Evolutionary conservation across 1,284 basidiomycete genomes (phyloP).

Genomic region (Leccinum fallax): DNA sequence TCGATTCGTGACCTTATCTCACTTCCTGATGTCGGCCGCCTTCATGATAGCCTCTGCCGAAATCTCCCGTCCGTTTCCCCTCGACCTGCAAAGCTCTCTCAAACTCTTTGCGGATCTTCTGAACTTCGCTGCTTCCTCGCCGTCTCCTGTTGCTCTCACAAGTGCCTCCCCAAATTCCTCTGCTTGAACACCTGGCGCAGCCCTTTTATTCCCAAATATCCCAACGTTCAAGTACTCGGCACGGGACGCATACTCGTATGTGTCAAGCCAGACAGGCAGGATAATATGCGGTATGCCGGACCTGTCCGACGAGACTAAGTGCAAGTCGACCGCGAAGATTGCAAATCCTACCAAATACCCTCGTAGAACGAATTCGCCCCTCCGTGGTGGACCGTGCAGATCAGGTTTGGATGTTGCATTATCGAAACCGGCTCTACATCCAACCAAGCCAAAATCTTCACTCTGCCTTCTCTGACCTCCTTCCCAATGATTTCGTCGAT

Average conservation of each 20-base stretch:
- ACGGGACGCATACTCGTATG: conserved; percentile 13
- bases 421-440: conserved; percentile 14
- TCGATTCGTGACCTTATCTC: background rate
- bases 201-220: conserved; percentile 9
- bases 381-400: conserved; percentile 20
- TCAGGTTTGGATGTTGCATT: conserved; percentile 15
- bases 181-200: conserved; percentile 10
- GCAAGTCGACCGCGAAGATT: background rate
- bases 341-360: conserved; percentile 10
- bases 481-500: conserved; percentile 5
- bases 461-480: background rate
- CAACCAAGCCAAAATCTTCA: conserved; percentile 6
- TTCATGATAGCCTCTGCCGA: conserved; percentile 3
- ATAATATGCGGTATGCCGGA: conserved; percentile 13
- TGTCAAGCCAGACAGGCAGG: conserved; percentile 18
- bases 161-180: conserved; percentile 14
- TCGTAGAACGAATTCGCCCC: conserved; percentile 23
- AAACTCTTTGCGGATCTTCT: conserved; percentile 7
- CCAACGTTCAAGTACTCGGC: conserved; percentile 17
- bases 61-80: conserved; percentile 9
- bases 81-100: conserved; percentile 10
- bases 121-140: conserved; percentile 10
- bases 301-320: background rate
- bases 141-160: conserved; percentile 10
- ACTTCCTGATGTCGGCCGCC: background rate